Evolutionary conservation across 1,284 basidiomycete species (phyloP).

Genomic region (Rhodotorula mucilaginosa): DNA sequence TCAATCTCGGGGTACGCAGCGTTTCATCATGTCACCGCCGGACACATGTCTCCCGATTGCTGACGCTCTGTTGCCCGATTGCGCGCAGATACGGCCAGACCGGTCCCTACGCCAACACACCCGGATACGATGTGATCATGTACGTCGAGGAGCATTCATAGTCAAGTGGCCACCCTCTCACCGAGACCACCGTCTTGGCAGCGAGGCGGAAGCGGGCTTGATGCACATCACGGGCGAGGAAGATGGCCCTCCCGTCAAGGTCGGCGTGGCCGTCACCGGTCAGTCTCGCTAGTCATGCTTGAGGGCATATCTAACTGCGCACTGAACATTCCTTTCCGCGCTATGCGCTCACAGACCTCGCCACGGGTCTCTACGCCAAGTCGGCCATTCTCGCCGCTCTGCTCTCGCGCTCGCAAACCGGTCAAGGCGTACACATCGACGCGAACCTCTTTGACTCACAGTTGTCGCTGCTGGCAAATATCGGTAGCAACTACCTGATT

Average conservation of each 20-base stretch:
- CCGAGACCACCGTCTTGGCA: conserved; percentile 42
- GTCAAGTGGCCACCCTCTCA: too few species aligned
- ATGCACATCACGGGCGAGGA: conserved; percentile 96
- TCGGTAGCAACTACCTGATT: conserved; percentile 90
- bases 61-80: too few species aligned
- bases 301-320: conserved; percentile 55
- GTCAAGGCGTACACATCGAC: conserved; percentile 85
- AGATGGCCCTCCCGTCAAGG: conserved; percentile 79
- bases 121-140: conserved; percentile 77
- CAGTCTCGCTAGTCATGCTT: conserved; percentile 45
- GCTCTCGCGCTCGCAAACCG: conserved; percentile 75
- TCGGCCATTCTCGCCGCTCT: conserved; percentile 89
- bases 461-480: conserved; percentile 85
- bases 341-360: conserved; percentile 62
- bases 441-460: conserved; percentile 52
- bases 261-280: conserved; percentile 44
- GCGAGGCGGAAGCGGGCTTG: conserved; percentile 85
- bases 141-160: neutral
- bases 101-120: conserved; percentile 75
- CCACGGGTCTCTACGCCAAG: conserved; percentile 89
- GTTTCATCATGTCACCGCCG: too few species aligned
- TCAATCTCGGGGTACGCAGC: conserved; percentile 70
- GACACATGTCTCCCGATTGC: too few species aligned
- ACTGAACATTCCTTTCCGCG: neutral
- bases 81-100: conserved; percentile 79